Base-by-base conservation (phyloP, 495 filamentous ascomycete species). In the Penicillium lividum region DNA sequence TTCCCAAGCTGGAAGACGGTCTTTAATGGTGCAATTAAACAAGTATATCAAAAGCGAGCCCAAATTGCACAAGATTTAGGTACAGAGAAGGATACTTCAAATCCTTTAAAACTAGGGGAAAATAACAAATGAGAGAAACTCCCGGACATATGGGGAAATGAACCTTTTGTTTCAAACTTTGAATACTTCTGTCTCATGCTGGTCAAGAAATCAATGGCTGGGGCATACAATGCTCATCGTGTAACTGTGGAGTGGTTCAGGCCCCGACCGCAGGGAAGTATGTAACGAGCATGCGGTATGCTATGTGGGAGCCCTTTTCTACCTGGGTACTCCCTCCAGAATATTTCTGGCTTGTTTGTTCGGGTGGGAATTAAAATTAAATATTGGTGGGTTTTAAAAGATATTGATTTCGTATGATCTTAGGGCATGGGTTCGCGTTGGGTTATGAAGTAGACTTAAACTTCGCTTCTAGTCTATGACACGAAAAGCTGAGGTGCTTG, bases 271-370 rank as follows among this genome's bases (percentile, higher is more conserved):
- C 59, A 9, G 5, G 10, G 34, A 61, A 53, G 47, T 50, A 63
- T 60, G 56, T 46, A 57, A 34, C 40, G 6, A 16, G 16, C 48
- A 52, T 53, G 60, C 43, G 56, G 62, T 55, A 65, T 67, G 44
- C 11, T 47, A 47, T 25, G 61, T 40, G 28, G 27, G 47, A 55
- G n/a, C 30, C 33, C 36, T 40, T 38, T 27, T 47, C 22, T 5
- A 47, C 44, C 18, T 28, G 18, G 36, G n/a, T 43, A 16, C 38
- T 28, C 18, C 44, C 22, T 11, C 22, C 44, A 13, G 22, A 9
- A 47, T 3, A 27, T 47, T 18, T 47, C 44, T 47, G 29, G 11
- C 13, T 36, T 3, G 9, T 36, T 9, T 4, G 10, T 11, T 11
- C 10, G 10, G 1, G 9, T 36, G 33, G 7, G 0, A 3, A 8